Evolutionary conservation across 73 alveolate genomes (phyloP).

Genomic region (Tetrahymena malaccensis): DNA sequence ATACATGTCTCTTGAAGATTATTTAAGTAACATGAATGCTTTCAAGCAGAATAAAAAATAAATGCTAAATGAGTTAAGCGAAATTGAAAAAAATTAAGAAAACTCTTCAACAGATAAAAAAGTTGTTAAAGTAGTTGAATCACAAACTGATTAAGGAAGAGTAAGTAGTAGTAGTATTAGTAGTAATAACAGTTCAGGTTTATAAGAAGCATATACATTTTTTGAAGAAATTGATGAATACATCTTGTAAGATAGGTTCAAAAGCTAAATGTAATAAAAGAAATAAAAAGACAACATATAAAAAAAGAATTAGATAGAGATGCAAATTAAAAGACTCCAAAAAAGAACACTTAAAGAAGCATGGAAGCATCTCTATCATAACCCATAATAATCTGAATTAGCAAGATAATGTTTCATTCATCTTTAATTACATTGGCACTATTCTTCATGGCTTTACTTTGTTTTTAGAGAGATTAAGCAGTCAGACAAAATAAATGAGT

Average conservation of each 20-base stretch:
- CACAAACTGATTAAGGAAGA: too few relatives aligned
- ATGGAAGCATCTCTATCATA: background rate
- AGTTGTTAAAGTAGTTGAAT: too few relatives aligned
- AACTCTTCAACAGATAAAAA: background rate
- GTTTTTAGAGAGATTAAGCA: background rate
- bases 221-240: background rate
- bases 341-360: background rate
- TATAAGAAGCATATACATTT: background rate
- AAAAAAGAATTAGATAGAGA: background rate
- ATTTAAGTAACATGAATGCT: background rate
- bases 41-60: background rate
- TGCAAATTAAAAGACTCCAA: background rate
- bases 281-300: background rate
- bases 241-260: background rate
- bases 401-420: background rate
- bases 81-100: too few relatives aligned
- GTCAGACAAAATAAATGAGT: background rate
- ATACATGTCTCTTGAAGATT: background rate
- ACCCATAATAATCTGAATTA: background rate
- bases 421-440: background rate
- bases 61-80: background rate
- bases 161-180: background rate
- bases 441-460: background rate
- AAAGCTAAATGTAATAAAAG: background rate
- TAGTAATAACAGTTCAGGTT: background rate